These are phyloP conservation scores for Trapa incisa DNA, from an alignment of 345 rosid genomes.

Conservation along the genomic window DNA sequence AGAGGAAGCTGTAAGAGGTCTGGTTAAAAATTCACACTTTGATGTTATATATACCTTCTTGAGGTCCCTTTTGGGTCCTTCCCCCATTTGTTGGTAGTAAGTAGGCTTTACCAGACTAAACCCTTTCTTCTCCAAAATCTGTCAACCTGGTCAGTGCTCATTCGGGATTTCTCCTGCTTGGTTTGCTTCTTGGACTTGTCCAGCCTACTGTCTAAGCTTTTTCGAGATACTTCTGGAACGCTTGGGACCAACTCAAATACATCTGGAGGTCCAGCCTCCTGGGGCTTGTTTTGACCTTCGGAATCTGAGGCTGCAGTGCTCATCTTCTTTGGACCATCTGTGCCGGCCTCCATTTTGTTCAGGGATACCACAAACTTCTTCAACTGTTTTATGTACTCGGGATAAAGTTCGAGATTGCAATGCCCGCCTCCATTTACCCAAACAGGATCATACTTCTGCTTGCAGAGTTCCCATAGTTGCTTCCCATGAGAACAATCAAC, in stretches of 20 bases:
- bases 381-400: slow-evolving; percentile 68
- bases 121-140: slow-evolving; percentile 48
- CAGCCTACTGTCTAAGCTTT: slow-evolving; percentile 89
- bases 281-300: slow-evolving; percentile 32
- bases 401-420: slow-evolving; percentile 81
- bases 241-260: slow-evolving; percentile 54
- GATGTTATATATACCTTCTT: slow-evolving; percentile 8
- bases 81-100: neutral
- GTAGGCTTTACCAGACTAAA: slow-evolving; percentile 51
- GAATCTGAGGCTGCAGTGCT: slow-evolving; percentile 23
- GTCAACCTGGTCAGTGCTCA: slow-evolving; percentile 84
- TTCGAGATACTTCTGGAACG: slow-evolving; percentile 77
- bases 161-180: slow-evolving; percentile 85
- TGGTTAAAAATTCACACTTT: slow-evolving; percentile 3
- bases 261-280: slow-evolving; percentile 49
- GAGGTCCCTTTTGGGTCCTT: neutral
- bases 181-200: slow-evolving; percentile 75
- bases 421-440: slow-evolving; percentile 90
- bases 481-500: slow-evolving; percentile 84
- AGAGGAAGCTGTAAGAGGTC: neutral
- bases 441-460: slow-evolving; percentile 68
- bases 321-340: slow-evolving; percentile 27
- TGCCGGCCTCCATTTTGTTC: slow-evolving; percentile 37
- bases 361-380: slow-evolving; percentile 57
- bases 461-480: slow-evolving; percentile 76